Conservation (phyloP, 768 basidiomycete species). For the Lyophyllum atratum region DNA sequence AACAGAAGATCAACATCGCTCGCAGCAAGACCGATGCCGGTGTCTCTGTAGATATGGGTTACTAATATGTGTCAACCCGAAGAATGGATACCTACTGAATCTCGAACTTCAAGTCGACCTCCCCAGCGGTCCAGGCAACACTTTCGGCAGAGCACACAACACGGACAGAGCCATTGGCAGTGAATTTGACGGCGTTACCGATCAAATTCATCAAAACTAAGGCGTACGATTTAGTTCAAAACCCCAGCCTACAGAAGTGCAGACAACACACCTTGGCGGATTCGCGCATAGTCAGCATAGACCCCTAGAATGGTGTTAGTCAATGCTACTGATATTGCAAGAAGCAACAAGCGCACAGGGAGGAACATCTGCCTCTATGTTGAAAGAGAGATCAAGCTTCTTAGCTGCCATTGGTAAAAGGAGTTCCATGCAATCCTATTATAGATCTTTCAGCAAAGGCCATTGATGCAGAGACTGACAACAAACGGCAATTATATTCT, state of each 20-base stretch:
- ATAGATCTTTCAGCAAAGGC: constrained; percentile 4
- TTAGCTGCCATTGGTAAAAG: constrained; percentile 74
- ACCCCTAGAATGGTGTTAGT: constrained; percentile 46
- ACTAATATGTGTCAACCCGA: background rate
- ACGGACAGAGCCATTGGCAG: constrained; percentile 60
- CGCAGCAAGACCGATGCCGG: constrained; percentile 69
- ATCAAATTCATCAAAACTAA: constrained; percentile 76
- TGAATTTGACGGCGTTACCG: constrained; percentile 79
- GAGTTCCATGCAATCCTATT: constrained; percentile 75
- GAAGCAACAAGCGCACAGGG: constrained; percentile 42
- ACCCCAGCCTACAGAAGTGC: background rate
- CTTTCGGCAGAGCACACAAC: constrained; percentile 61
- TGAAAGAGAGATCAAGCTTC: constrained; percentile 73
- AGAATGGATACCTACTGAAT: constrained; percentile 48
- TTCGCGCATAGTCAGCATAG: constrained; percentile 71
- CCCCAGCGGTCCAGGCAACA: constrained; percentile 32
- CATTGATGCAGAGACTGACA: background rate
- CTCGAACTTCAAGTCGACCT: constrained; percentile 61
- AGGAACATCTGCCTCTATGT: constrained; percentile 69
- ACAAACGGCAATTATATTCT: constrained; percentile 69
- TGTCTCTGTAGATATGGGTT: constrained; percentile 47
- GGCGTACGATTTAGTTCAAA: background rate
- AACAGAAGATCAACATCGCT: constrained; percentile 70
- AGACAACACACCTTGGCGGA: constrained; percentile 58
- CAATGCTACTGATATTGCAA: background rate